A percentile compares a stretch with the other conserved stretches of the same genome.
Evolutionary conservation across 306 rosid genomes (phyloP).

Genomic region (Quercus bicolor): DNA sequence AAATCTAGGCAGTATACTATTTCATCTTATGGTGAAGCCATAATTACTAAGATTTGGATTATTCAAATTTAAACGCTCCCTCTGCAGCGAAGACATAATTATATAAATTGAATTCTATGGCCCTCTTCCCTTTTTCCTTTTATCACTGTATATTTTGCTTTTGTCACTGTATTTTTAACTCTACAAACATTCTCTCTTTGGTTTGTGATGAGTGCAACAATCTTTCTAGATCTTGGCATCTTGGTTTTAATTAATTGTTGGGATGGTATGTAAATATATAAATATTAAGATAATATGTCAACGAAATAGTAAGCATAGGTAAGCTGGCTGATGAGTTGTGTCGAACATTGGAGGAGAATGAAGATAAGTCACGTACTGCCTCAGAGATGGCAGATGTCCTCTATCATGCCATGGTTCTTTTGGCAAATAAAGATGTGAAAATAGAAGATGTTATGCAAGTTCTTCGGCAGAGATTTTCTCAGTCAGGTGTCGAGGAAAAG

Average conservation of each 20-base stretch:
- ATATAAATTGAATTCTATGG: neutral
- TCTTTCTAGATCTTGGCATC: neutral
- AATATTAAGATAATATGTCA: neutral
- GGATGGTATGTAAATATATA: neutral
- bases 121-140: neutral
- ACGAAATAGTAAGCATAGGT: neutral
- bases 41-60: neutral
- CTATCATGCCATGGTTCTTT: conserved; percentile 76
- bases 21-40: neutral
- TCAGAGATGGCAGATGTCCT: conserved; percentile 87
- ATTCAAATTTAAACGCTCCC: neutral
- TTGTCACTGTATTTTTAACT: neutral
- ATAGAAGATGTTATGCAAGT: conserved; percentile 78
- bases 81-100: neutral
- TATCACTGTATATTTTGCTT: neutral
- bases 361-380: conserved; percentile 52
- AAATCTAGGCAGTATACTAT: neutral
- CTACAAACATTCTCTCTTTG: neutral
- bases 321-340: conserved; percentile 47
- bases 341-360: neutral
- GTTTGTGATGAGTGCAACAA: neutral
- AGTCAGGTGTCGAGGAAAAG: conserved; percentile 86
- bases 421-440: conserved; percentile 61
- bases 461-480: conserved; percentile 71
- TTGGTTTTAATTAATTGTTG: neutral